phyloP scores from a whole-genome alignment of 2,329 filamentous ascomycete genomes.

The Colletotrichum gloeosporioides region DNA sequence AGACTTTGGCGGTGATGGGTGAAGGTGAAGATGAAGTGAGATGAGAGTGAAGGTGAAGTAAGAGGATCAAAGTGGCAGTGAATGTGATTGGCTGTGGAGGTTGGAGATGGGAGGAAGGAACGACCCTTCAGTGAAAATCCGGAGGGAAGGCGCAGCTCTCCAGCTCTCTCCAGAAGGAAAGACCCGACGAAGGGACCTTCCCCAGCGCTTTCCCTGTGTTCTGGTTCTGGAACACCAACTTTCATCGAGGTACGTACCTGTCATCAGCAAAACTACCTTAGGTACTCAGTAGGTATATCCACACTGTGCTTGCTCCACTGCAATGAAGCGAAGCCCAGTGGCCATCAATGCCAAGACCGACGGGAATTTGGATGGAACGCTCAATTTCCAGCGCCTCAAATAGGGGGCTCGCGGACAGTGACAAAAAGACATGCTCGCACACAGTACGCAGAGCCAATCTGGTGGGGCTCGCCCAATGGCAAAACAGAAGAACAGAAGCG shows the following conservation, averaged over 20 bases:
- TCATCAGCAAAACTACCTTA: not conserved
- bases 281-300: not conserved
- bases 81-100: not conserved
- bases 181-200: not conserved
- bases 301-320: not conserved
- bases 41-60: not conserved
- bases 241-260: not conserved
- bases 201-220: not conserved
- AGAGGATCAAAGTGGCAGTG: not conserved
- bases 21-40: not conserved
- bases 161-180: not conserved
- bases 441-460: not conserved
- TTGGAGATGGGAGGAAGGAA: not conserved
- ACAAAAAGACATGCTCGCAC: accelerated
- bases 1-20: not conserved
- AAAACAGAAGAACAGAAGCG: not conserved
- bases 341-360: conserved; percentile 1
- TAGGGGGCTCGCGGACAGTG: not conserved
- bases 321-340: not conserved
- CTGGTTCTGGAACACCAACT: not conserved
- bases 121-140: not conserved
- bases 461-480: not conserved
- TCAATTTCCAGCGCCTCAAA: conserved; percentile 13
- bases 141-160: not conserved
- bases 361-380: conserved; percentile 14